A percentile compares a stretch with the other conserved stretches of the same genome.
phyloP scores from a whole-genome alignment of 2,329 filamentous ascomycete species.

The Fusarium dimerum region DNA sequence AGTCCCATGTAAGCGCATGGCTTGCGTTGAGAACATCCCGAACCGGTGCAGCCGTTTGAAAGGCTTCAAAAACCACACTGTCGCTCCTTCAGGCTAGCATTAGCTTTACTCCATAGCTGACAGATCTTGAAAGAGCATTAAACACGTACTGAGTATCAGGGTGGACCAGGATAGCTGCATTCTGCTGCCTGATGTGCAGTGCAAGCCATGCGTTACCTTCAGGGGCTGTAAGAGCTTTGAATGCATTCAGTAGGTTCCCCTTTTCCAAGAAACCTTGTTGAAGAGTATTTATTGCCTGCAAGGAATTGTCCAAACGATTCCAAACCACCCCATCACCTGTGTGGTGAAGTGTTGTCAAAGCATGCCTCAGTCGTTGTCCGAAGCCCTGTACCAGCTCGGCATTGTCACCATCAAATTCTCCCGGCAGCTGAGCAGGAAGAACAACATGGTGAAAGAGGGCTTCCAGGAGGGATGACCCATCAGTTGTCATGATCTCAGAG shows the following conservation, averaged over 20 bases:
- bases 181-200: constrained; percentile 30
- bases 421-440: constrained; percentile 22
- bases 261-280: constrained; percentile 2
- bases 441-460: constrained; percentile 25
- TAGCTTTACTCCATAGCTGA: background rate
- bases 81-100: constrained; percentile 7
- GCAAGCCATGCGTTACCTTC: constrained; percentile 8
- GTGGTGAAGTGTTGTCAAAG: constrained; percentile 1
- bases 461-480: constrained; percentile 1
- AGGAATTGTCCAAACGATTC: constrained; percentile 3
- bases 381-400: constrained; percentile 4
- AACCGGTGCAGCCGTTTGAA: constrained; percentile 58
- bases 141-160: constrained; percentile 12
- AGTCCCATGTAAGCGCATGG: constrained; percentile 58
- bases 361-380: constrained; percentile 7
- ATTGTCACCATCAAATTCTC: constrained; percentile 4
- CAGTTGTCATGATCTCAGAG: background rate
- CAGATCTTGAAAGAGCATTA: background rate
- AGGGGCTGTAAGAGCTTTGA: background rate
- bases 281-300: constrained; percentile 1
- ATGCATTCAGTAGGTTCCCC: background rate
- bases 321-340: background rate
- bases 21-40: constrained; percentile 52
- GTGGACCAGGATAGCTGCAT: constrained; percentile 34
- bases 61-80: constrained; percentile 51